Conservation (phyloP, 163 green algal genomes). For the Prototheca stagnorum region DNA sequence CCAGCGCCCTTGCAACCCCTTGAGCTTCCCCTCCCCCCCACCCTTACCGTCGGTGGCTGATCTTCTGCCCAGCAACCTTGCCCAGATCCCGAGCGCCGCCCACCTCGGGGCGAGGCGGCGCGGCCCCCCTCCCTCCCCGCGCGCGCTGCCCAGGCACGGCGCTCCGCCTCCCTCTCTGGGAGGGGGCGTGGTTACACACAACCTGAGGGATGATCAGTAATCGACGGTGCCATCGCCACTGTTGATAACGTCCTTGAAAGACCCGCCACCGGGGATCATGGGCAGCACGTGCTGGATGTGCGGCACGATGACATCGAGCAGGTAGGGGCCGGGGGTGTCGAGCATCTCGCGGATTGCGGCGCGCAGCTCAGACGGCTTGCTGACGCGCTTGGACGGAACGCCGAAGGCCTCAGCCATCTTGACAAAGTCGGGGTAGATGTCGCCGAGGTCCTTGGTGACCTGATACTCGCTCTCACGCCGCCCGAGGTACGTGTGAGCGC, state of each 20-base stretch:
- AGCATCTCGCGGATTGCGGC: constrained; percentile 70
- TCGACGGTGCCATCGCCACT: constrained; percentile 52
- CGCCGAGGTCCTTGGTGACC: constrained; percentile 32
- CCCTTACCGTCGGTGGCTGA: no score
- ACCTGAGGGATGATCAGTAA: constrained; percentile 9
- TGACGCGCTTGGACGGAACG: constrained; percentile 64
- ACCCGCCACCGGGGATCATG: constrained; percentile 94
- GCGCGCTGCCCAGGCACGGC: no score
- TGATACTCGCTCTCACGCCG: constrained; percentile 52
- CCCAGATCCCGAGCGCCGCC: no score
- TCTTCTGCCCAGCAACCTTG: no score
- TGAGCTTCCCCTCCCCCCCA: no score
- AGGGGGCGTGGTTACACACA: no score
- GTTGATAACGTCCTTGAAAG: constrained; percentile 96
- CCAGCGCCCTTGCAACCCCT: no score
- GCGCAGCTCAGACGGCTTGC: constrained; percentile 53
- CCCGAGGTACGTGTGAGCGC: constrained; percentile 95
- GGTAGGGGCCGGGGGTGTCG: constrained; percentile 82
- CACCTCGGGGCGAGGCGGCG: no score
- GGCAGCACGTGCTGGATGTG: constrained; percentile 94
- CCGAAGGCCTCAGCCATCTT: constrained; percentile 75
- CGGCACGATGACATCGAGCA: constrained; percentile 87
- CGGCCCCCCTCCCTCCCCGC: no score
- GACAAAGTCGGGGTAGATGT: constrained; percentile 99
- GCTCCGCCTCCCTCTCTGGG: no score